Conservation (phyloP, 352 stramenopile genomes). For the Phytophthora citricola region DNA sequence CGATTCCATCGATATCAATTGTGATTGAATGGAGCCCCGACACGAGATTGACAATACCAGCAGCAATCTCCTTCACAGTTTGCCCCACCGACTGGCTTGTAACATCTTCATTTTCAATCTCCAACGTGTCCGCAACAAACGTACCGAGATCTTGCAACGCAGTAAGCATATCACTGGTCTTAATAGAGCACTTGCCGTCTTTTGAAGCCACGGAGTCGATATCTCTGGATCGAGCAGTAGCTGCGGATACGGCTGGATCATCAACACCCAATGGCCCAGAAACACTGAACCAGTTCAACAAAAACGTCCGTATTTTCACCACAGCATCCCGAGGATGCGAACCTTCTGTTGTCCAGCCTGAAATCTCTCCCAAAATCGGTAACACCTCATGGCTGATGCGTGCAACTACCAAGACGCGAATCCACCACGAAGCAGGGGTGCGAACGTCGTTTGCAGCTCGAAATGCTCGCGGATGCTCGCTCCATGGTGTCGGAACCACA, state of each 20-base stretch:
- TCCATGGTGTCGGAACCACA: slow-evolving; percentile 30
- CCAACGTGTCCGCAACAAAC: slow-evolving; percentile 21
- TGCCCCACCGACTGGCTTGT: slow-evolving; percentile 6
- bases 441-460: slow-evolving; percentile 8
- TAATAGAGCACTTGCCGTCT: slow-evolving; percentile 32
- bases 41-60: slow-evolving; percentile 30
- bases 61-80: slow-evolving; percentile 31
- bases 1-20: slow-evolving; percentile 22
- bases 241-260: slow-evolving; percentile 15
- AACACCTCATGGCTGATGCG: slow-evolving; percentile 28
- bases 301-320: slow-evolving; percentile 13
- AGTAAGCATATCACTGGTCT: slow-evolving; percentile 6
- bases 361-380: slow-evolving; percentile 26
- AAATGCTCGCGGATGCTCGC: slow-evolving; percentile 31
- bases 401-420: slow-evolving; percentile 24
- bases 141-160: slow-evolving; percentile 33
- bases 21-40: slow-evolving; percentile 26
- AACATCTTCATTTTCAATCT: slow-evolving; percentile 15
- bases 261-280: slow-evolving; percentile 12
- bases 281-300: slow-evolving; percentile 32
- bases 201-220: slow-evolving; percentile 17
- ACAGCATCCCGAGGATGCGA: slow-evolving; percentile 16
- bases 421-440: slow-evolving; percentile 33
- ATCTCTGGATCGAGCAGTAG: slow-evolving; percentile 6
- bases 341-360: slow-evolving; percentile 12